Conservation (phyloP, 2,329 filamentous ascomycete genomes). For the Raffaelea arxii region DNA sequence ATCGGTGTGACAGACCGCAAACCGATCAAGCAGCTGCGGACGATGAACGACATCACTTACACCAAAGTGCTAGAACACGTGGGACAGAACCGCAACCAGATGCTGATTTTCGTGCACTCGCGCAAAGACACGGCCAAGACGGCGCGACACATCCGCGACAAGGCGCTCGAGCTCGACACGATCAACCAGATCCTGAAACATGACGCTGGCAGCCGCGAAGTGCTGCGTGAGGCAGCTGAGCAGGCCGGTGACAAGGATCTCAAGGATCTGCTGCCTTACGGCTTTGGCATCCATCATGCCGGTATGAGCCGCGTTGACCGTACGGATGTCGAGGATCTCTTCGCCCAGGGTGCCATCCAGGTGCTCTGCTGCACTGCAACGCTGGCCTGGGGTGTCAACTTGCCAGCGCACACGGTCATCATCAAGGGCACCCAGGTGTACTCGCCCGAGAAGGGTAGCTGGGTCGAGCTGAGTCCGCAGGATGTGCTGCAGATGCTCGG, state of each 20-base stretch:
- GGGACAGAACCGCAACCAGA: conserved; percentile 85
- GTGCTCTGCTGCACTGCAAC: conserved; percentile 96
- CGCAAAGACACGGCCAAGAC: conserved; percentile 98
- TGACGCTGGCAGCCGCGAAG: conserved; percentile 84
- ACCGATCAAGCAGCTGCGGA: conserved; percentile 96
- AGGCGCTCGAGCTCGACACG: conserved; percentile 92
- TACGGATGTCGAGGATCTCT: conserved; percentile 89
- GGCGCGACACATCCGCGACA: conserved; percentile 89
- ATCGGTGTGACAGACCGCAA: conserved; percentile 97
- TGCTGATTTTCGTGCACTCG: conserved; percentile 98
- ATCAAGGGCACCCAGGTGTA: conserved; percentile 99
- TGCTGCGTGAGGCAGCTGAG: conserved; percentile 75
- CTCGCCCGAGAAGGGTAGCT: conserved; percentile 95
- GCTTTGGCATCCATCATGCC: conserved; percentile 96
- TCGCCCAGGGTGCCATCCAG: conserved; percentile 82
- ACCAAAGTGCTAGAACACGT: conserved; percentile 96
- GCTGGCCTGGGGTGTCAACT: conserved; percentile 97
- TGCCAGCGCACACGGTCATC: conserved; percentile 95
- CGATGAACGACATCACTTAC: conserved; percentile 98
- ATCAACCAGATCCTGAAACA: conserved; percentile 92
- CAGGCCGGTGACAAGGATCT: conserved; percentile 76
- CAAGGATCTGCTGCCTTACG: conserved; percentile 90
- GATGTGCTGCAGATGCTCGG: conserved; percentile 98
- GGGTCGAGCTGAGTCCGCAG: conserved; percentile 95
- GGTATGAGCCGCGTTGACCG: conserved; percentile 95